These are phyloP conservation scores for Laguncularia racemosa DNA, from an alignment of 345 rosid species.

Conservation along the genomic window DNA sequence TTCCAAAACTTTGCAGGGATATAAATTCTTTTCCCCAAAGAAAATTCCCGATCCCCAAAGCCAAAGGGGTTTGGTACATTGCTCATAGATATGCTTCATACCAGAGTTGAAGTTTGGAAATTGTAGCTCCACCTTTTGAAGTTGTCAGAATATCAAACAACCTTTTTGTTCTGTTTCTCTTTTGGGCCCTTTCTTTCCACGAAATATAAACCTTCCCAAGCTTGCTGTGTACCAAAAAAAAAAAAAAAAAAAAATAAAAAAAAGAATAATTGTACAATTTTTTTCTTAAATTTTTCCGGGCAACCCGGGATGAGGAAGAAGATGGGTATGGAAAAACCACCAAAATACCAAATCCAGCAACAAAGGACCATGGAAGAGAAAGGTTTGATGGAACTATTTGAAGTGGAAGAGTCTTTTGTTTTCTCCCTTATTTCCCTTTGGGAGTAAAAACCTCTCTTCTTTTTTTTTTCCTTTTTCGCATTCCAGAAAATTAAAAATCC, in stretches of 20 bases:
- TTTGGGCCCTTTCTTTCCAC: no score
- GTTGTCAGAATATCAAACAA: no score
- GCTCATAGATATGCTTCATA: not conserved
- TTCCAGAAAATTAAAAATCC: conserved; percentile 87
- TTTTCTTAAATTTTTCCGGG: conserved; percentile 41
- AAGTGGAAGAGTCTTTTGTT: no score
- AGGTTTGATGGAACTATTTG: conserved; percentile 21
- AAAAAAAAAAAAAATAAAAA: no score
- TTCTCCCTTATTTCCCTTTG: not conserved
- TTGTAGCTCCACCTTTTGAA: not conserved
- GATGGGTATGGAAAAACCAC: conserved; percentile 67
- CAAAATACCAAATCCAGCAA: conserved; percentile 66
- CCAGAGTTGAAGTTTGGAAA: not conserved
- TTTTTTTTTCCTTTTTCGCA: not conserved
- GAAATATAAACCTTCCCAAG: no score
- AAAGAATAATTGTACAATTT: not conserved
- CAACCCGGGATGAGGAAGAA: conserved; percentile 70
- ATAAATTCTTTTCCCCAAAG: conserved; percentile 44
- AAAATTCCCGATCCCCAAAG: conserved; percentile 30
- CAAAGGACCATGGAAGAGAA: conserved; percentile 78
- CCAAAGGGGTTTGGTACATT: conserved; percentile 16
- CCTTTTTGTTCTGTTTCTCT: no score
- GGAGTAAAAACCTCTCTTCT: no score
- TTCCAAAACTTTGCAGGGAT: conserved; percentile 15
- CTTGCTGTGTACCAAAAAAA: no score